Conservation (phyloP, 2,329 filamentous ascomycete genomes). For the Claviceps capensis region DNA sequence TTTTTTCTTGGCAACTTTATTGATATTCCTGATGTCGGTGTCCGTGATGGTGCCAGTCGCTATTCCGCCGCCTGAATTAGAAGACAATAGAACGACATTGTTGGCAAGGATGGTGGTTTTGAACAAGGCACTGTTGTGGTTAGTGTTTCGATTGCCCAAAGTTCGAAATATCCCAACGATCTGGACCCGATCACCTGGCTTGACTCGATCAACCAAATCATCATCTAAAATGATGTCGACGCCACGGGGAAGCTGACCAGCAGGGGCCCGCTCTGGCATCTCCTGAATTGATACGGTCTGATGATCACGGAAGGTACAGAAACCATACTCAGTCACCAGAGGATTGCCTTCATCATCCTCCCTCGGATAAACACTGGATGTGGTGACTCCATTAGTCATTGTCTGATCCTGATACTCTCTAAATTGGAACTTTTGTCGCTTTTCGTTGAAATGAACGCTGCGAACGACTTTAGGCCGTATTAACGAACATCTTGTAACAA, state of each 20-base stretch:
- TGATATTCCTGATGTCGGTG: constrained; percentile 96
- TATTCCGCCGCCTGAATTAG: constrained; percentile 88
- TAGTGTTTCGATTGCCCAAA: constrained; percentile 85
- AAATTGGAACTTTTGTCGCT: constrained; percentile 72
- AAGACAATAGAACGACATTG: constrained; percentile 86
- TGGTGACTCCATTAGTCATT: constrained; percentile 85
- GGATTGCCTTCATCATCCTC: constrained; percentile 90
- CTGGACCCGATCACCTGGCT: constrained; percentile 91
- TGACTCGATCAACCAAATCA: constrained; percentile 86
- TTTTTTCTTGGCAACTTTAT: constrained; percentile 89
- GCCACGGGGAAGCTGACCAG: constrained; percentile 84
- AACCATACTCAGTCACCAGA: constrained; percentile 87
- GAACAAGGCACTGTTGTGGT: constrained; percentile 83
- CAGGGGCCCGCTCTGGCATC: constrained; percentile 94
- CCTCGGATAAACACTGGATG: constrained; percentile 83
- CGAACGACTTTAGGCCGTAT: constrained; percentile 96
- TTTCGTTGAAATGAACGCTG: constrained; percentile 93
- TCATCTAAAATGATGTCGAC: constrained; percentile 96
- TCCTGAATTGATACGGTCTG: constrained; percentile 98
- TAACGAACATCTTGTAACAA: constrained; percentile 89
- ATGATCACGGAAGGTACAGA: constrained; percentile 90
- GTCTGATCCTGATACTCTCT: constrained; percentile 92
- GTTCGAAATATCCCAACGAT: constrained; percentile 94
- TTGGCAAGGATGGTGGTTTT: constrained; percentile 90
- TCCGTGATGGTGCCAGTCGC: constrained; percentile 88